These are phyloP conservation scores for Hypoxylon sp. DNA, from an alignment of 2,329 filamentous ascomycete species.

Conservation along the genomic window DNA sequence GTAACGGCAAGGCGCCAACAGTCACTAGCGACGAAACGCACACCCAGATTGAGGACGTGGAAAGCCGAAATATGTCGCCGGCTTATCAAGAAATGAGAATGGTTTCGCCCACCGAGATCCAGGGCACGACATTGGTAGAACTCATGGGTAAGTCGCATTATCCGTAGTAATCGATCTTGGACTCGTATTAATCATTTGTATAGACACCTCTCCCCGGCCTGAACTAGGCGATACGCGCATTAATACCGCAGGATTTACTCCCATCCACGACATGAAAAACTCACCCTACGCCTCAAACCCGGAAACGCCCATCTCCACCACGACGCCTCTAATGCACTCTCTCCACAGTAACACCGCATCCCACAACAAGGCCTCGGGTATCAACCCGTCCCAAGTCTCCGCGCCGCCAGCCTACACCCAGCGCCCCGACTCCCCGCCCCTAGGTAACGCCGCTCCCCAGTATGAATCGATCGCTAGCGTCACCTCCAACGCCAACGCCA, in stretches of 20 bases:
- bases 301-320: slow-evolving; percentile 42
- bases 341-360: slow-evolving; percentile 49
- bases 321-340: slow-evolving; percentile 51
- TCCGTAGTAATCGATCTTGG: background rate
- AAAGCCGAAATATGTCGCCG: slow-evolving; percentile 47
- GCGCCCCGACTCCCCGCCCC: slow-evolving; percentile 50
- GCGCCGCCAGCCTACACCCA: slow-evolving; percentile 23
- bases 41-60: slow-evolving; percentile 57
- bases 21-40: slow-evolving; percentile 62
- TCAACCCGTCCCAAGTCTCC: slow-evolving; percentile 43
- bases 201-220: slow-evolving; percentile 60
- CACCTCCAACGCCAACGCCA: slow-evolving; percentile 1
- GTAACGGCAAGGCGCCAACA: slow-evolving; percentile 61
- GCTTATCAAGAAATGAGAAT: slow-evolving; percentile 35
- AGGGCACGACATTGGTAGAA: slow-evolving; percentile 62
- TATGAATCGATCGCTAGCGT: slow-evolving; percentile 20
- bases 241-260: slow-evolving; percentile 59
- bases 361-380: slow-evolving; percentile 54
- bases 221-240: slow-evolving; percentile 57
- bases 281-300: slow-evolving; percentile 50
- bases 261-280: slow-evolving; percentile 55
- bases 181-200: slow-evolving; percentile 37
- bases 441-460: slow-evolving; percentile 33
- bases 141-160: slow-evolving; percentile 60
- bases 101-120: slow-evolving; percentile 58